These are phyloP conservation scores for Fusarium hainanense DNA, from an alignment of 2,329 filamentous ascomycete genomes.

Conservation along the genomic window DNA sequence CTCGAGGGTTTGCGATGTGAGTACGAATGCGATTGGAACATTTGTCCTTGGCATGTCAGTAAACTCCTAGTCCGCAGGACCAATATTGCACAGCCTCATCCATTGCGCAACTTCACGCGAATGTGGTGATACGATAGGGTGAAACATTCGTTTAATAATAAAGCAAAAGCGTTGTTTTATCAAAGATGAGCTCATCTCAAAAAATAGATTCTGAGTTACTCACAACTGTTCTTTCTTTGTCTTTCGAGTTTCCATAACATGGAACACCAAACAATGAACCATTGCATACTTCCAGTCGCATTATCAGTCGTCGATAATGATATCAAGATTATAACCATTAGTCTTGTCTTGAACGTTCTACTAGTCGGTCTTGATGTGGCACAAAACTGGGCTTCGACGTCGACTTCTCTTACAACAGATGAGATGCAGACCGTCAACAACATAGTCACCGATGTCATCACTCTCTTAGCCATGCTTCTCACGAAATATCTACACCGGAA, in stretches of 20 bases:
- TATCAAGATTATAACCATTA: rapidly evolving
- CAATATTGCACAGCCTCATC: neutral
- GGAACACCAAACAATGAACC: rapidly evolving
- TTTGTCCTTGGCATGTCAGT: neutral
- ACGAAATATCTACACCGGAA: too few relatives aligned
- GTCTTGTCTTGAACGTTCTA: too few relatives aligned
- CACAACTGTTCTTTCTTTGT: too few relatives aligned
- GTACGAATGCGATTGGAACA: neutral
- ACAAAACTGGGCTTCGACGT: rapidly evolving
- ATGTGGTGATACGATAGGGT: neutral
- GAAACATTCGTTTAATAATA: too few relatives aligned
- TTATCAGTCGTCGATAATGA: rapidly evolving
- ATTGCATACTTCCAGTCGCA: rapidly evolving
- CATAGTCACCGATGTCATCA: rapidly evolving
- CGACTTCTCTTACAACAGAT: too few relatives aligned
- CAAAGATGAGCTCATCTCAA: too few relatives aligned
- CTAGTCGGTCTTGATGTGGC: too few relatives aligned
- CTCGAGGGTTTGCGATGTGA: too few relatives aligned
- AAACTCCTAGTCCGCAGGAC: neutral
- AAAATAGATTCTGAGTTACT: too few relatives aligned
- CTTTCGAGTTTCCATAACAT: too few relatives aligned
- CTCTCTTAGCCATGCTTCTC: neutral
- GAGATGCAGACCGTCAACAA: neutral
- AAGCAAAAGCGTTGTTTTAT: too few relatives aligned
- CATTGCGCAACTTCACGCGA: neutral